phyloP scores from a whole-genome alignment of 495 filamentous ascomycete species.

The Talaromyces nanjingensis region DNA sequence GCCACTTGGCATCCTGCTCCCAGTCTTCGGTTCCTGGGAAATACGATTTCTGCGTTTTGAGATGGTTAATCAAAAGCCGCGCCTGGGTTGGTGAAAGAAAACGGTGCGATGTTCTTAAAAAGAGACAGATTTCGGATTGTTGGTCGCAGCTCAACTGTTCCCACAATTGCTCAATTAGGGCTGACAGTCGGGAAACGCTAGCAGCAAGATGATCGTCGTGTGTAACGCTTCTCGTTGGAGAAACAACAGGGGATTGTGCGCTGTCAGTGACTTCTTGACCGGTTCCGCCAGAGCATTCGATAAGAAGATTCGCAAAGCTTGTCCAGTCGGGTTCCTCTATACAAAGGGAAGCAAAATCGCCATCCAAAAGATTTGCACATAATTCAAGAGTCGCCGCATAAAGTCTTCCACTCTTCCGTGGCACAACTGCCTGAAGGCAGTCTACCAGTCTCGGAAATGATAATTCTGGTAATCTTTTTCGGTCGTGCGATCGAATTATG shows the following conservation, averaged over 20 bases:
- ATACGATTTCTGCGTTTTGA: slow-evolving; percentile 46
- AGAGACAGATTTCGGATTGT: slow-evolving; percentile 28
- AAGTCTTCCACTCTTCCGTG: slow-evolving; percentile 41
- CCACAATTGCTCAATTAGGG: slow-evolving; percentile 34
- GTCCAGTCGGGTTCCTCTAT: slow-evolving; percentile 27
- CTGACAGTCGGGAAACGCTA: slow-evolving; percentile 31
- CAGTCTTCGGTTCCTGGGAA: slow-evolving; percentile 65
- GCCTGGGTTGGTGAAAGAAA: slow-evolving; percentile 38
- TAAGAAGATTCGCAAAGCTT: slow-evolving; percentile 37
- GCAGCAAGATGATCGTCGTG: slow-evolving; percentile 23
- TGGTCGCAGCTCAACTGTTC: slow-evolving; percentile 33
- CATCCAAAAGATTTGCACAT: slow-evolving; percentile 36
- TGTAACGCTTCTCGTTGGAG: neutral
- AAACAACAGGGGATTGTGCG: neutral
- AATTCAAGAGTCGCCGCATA: slow-evolving; percentile 50
- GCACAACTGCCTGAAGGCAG: slow-evolving; percentile 50
- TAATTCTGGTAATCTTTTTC: slow-evolving; percentile 56
- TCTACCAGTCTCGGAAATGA: slow-evolving; percentile 45
- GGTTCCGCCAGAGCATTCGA: slow-evolving; percentile 62
- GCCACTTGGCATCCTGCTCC: slow-evolving; percentile 52
- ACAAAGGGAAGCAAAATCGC: slow-evolving; percentile 26
- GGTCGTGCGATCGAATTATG: slow-evolving; percentile 41
- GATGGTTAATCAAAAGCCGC: slow-evolving; percentile 33
- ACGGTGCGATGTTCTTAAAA: slow-evolving; percentile 30
- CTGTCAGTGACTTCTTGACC: slow-evolving; percentile 16